Percentiles rank a stretch among this genome's conserved stretches.
Conservation (phyloP, 2,329 filamentous ascomycete genomes). For the Sarocladium strictum region DNA sequence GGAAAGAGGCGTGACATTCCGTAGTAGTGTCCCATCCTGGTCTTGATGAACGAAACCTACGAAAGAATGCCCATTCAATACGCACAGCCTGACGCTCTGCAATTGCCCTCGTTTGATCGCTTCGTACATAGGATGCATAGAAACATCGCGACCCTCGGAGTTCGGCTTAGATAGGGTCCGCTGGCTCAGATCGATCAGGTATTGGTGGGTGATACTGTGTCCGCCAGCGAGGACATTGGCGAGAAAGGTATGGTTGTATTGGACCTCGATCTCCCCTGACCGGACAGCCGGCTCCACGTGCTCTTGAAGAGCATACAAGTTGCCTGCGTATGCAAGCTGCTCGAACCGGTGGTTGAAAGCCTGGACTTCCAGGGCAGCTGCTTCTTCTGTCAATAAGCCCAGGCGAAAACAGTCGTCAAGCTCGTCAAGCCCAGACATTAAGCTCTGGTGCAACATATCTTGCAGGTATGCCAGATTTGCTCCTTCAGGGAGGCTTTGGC, state of each 20-base stretch:
- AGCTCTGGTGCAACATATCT: conserved; percentile 21
- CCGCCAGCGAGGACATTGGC: conserved; percentile 19
- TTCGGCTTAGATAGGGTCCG: conserved; percentile 17
- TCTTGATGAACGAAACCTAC: background rate
- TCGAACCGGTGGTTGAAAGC: conserved; percentile 17
- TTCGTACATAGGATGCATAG: conserved; percentile 21
- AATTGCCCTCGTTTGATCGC: conserved; percentile 22
- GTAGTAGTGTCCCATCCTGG: background rate
- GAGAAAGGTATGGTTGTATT: conserved; percentile 18
- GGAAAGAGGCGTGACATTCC: conserved; percentile 19
- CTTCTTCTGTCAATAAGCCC: conserved; percentile 17
- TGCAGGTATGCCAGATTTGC: conserved; percentile 18
- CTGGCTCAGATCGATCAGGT: conserved; percentile 21
- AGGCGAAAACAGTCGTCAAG: conserved; percentile 22
- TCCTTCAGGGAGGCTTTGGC: conserved; percentile 17
- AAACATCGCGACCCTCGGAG: conserved; percentile 18
- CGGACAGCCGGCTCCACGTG: conserved; percentile 23
- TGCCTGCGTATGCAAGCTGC: conserved; percentile 18
- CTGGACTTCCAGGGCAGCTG: conserved; percentile 14
- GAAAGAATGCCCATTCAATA: background rate
- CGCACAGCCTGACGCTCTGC: conserved; percentile 10
- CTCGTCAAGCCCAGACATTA: conserved; percentile 20
- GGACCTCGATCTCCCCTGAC: conserved; percentile 20
- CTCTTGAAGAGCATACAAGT: conserved; percentile 18
- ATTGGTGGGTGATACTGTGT: conserved; percentile 20